phyloP scores from a whole-genome alignment of 2,329 filamentous ascomycete genomes.

The Aspergillus uvarum region DNA sequence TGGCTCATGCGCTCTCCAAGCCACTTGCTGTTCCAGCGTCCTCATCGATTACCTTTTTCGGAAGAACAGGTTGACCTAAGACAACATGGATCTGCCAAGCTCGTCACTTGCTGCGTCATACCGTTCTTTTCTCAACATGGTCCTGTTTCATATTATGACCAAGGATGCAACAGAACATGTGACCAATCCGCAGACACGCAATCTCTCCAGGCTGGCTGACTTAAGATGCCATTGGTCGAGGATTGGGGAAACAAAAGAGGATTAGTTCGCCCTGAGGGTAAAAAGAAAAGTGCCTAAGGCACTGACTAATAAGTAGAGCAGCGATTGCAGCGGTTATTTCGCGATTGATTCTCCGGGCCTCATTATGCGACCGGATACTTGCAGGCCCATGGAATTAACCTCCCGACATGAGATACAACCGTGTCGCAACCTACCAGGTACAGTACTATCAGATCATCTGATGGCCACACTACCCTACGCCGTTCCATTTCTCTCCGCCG shows the following conservation, averaged over 20 bases:
- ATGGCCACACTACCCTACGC: constrained; percentile 3
- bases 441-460: constrained; percentile 12
- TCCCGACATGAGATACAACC: constrained; percentile 5
- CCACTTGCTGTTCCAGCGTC: not conserved
- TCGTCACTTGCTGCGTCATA: constrained; percentile 9
- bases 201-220: not conserved
- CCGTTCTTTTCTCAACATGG: constrained; percentile 4
- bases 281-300: constrained; percentile 5
- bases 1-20: not conserved
- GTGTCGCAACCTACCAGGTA: constrained; percentile 7
- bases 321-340: constrained; percentile 14
- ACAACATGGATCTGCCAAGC: not conserved
- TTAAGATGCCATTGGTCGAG: constrained; percentile 14
- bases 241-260: not conserved
- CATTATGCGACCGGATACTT: constrained; percentile 25
- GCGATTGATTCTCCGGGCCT: constrained; percentile 10
- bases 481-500: not conserved
- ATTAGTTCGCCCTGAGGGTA: not conserved
- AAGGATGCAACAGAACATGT: constrained; percentile 11
- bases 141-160: constrained; percentile 17
- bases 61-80: not conserved
- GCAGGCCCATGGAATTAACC: constrained; percentile 18
- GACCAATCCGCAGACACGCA: constrained; percentile 11
- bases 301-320: constrained; percentile 9
- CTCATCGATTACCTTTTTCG: not conserved